These are phyloP conservation scores for Adansonia madagascariensis DNA, from an alignment of 441 rosid species.

Conservation along the genomic window DNA sequence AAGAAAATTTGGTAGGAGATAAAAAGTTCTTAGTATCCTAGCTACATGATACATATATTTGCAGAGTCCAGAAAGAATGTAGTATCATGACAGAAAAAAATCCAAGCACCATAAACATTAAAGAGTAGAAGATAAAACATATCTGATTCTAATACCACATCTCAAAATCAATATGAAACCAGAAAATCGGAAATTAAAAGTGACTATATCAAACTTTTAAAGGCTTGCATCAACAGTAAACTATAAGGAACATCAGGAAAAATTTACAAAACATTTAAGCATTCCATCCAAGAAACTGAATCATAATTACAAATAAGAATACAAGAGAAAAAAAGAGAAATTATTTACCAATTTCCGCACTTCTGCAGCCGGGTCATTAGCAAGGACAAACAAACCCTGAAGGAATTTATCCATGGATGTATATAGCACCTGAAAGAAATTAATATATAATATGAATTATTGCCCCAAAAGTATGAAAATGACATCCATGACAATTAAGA, in stretches of 20 bases:
- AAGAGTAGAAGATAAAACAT: not conserved
- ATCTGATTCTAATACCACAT: constrained; percentile 13
- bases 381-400: constrained; percentile 89
- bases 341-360: constrained; percentile 82
- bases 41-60: not conserved
- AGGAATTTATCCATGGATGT: constrained; percentile 85
- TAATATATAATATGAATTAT: constrained; percentile 20
- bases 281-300: not conserved
- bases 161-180: not conserved
- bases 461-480: constrained; percentile 26
- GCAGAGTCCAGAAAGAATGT: constrained; percentile 6
- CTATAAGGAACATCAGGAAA: constrained; percentile 1
- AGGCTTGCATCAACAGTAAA: not conserved
- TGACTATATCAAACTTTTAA: not conserved
- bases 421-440: constrained; percentile 66
- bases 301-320: not conserved
- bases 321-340: constrained; percentile 25
- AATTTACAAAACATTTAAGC: not conserved
- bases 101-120: constrained; percentile 13
- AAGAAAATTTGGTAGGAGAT: not conserved
- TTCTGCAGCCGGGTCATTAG: constrained; percentile 80
- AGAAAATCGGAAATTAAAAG: not conserved
- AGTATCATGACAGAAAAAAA: constrained; percentile 14
- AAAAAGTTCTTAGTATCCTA: not conserved
- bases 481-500: constrained; percentile 16